Base-by-base conservation (phyloP, 164 flowering plant genomes). In the Saururus chinensis region DNA sequence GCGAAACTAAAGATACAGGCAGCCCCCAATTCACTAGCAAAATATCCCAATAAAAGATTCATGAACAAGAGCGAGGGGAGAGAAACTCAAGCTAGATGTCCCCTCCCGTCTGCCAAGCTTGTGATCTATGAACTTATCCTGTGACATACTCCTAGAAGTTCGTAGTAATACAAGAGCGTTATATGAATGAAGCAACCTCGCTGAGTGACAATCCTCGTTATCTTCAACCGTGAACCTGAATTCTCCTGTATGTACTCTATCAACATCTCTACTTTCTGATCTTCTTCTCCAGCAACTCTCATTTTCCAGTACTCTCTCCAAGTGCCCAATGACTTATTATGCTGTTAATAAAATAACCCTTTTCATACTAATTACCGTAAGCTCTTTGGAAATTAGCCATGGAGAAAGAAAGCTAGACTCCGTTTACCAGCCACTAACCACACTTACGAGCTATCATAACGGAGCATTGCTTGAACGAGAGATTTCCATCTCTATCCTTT, bases 381-480 rank as follows among this genome's bases (percentile, higher is more conserved):
- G 58, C 51, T 53, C 58, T 37, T 10, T 62, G 0, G 17, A 37
- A 14, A 48, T 62, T n/a, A 37, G 65, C 23, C 8, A 7, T 4
- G 58, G 65, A 8, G 25, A 53, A 22, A 63, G 81, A 61, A 70
- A 74, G 74, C 75, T 74, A 16, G 59, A 57, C 16, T 59, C 76
- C 7, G 68, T 74, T 0, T 73, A 70, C 49, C 65, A 73, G 56
- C 75, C 77, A 13, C 78, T 78, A 23, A 66, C 78, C 8, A 62
- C 66, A 58, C 37, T 75, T 53, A 25, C 78, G 11, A 59, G 64
- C 10, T 79, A 79, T 75, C 81, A 81, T 53, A 72, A 71, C 0
- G 85, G 85, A 5, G 61, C 57, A 3, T 58, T 81, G 30, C 80
- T 81, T 60, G 66, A 70, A 54, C 83, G 83, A 45, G 45, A 79